Conservation (phyloP, 192 early-diverging fungal species). For the Anaeromyces robustus region DNA sequence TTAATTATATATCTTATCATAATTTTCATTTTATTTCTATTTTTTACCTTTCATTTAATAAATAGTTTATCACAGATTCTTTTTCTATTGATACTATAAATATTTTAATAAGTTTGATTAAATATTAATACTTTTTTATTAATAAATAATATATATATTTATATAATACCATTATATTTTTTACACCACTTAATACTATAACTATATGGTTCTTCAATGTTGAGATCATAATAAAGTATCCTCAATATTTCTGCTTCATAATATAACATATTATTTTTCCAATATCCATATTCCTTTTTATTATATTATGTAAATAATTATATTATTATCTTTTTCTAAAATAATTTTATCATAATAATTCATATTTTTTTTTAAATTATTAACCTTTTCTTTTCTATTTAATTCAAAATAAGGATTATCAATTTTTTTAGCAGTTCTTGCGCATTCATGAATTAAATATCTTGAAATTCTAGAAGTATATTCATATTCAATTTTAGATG, state of each 20-base stretch:
- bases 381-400: background rate
- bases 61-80: background rate
- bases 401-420: background rate
- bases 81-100: background rate
- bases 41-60: background rate
- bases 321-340: too few species aligned
- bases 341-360: too few species aligned
- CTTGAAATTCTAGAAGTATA: background rate
- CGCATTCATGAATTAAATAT: background rate
- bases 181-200: background rate
- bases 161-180: background rate
- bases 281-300: background rate
- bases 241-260: background rate
- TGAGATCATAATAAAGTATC: background rate
- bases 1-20: too few species aligned
- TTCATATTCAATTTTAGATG: background rate
- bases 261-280: background rate
- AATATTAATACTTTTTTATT: background rate
- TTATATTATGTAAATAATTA: too few species aligned
- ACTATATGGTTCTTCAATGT: background rate
- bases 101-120: background rate
- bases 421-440: background rate
- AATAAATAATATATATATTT: background rate
- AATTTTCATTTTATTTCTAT: too few species aligned
- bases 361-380: background rate